phyloP scores from a whole-genome alignment of 2,329 filamentous ascomycete genomes.

The Ceratocystiopsis minuta region DNA sequence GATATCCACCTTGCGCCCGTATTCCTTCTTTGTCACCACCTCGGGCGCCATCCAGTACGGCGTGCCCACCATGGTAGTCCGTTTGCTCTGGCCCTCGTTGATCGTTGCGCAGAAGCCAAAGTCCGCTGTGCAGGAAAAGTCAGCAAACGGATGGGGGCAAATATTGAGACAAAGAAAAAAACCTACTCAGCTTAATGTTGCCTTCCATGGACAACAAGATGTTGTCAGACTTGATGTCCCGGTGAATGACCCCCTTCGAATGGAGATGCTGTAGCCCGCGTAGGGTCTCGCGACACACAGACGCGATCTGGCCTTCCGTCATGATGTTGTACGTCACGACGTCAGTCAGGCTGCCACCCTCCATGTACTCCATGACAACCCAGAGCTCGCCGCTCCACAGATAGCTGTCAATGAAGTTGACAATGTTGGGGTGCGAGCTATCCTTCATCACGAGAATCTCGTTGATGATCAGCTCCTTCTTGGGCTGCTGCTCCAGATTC shows the following conservation, averaged over 20 bases:
- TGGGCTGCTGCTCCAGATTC: slow-evolving; percentile 95
- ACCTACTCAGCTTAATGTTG: slow-evolving; percentile 90
- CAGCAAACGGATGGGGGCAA: background rate
- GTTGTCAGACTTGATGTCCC: slow-evolving; percentile 98
- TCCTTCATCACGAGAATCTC: slow-evolving; percentile 99
- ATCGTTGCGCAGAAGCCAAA: slow-evolving; percentile 98
- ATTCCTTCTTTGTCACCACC: slow-evolving; percentile 92
- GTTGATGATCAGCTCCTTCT: slow-evolving; percentile 98
- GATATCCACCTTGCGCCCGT: slow-evolving; percentile 95
- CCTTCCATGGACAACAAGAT: slow-evolving; percentile 86
- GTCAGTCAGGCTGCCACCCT: slow-evolving; percentile 90
- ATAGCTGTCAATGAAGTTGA: slow-evolving; percentile 98
- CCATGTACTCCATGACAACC: slow-evolving; percentile 99
- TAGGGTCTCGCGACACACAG: slow-evolving; percentile 84
- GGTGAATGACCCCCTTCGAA: slow-evolving; percentile 93
- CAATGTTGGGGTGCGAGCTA: slow-evolving; percentile 93
- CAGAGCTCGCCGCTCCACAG: slow-evolving; percentile 78
- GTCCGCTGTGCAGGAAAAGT: slow-evolving; percentile 43
- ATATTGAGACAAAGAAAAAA: background rate
- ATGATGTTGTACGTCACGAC: slow-evolving; percentile 99
- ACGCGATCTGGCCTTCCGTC: slow-evolving; percentile 92
- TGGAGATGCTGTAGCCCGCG: slow-evolving; percentile 87
- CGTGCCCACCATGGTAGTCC: slow-evolving; percentile 96
- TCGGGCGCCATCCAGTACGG: slow-evolving; percentile 99
- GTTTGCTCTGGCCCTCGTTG: slow-evolving; percentile 91